A percentile compares a stretch with the other conserved stretches of the same genome.
Evolutionary conservation across 2,329 filamentous ascomycete species (phyloP).

Genomic region (Calonectria multiphialidica): DNA sequence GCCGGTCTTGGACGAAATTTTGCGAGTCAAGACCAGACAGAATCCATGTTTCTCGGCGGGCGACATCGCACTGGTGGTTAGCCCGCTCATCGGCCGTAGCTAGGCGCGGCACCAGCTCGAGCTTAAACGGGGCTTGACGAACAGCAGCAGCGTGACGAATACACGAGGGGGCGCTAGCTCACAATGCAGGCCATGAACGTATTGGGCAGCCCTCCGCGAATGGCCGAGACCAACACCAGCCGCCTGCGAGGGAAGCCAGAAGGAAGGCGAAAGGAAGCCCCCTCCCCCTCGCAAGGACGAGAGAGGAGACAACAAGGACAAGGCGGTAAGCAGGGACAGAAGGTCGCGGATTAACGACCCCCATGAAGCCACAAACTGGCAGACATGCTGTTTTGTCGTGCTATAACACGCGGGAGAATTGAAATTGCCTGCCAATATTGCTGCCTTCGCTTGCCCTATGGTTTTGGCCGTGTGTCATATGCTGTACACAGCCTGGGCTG

Average conservation of each 20-base stretch:
- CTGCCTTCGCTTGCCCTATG: not conserved
- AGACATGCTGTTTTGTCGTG: constrained; percentile 2
- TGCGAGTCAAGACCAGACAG: constrained; percentile 1
- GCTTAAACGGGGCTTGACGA: constrained; percentile 20
- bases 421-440: not conserved
- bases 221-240: constrained; percentile 25
- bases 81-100: constrained; percentile 19
- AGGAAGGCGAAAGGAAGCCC: constrained; percentile 8
- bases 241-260: constrained; percentile 15
- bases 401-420: not conserved
- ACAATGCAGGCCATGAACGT: not conserved
- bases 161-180: constrained; percentile 18
- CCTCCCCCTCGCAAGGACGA: not conserved
- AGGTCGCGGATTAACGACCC: constrained; percentile 2
- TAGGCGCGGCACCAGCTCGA: constrained; percentile 19
- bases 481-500: constrained; percentile 25
- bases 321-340: constrained; percentile 1
- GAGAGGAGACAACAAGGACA: constrained; percentile 14
- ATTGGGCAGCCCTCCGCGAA: constrained; percentile 22
- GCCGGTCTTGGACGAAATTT: constrained; percentile 9
- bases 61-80: constrained; percentile 13
- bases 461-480: constrained; percentile 16
- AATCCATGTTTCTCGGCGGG: not conserved
- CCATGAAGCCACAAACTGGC: constrained; percentile 8
- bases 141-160: constrained; percentile 12